Base-by-base conservation (phyloP, 345 rosid species). In the Murraya koenigii region DNA sequence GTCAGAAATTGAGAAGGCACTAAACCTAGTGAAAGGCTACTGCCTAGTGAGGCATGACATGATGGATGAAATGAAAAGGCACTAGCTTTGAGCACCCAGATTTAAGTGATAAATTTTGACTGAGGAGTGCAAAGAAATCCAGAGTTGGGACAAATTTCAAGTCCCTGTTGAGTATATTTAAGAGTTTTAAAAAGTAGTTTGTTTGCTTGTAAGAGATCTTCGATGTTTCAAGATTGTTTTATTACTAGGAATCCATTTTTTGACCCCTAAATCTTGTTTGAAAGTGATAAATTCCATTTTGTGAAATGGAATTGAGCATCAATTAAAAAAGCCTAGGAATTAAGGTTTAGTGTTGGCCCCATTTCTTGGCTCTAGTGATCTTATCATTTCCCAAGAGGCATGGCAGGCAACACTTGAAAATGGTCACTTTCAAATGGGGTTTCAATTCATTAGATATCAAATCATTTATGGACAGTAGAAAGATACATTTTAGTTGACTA, bases 171-270 rank as follows among this genome's bases (percentile, higher is more conserved):
- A 64, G 39, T 30, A 32, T 7, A 17, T 7, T 6, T 52, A 3
- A 36, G 39, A 32, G 23, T 11, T 70, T 70, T 28, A 6, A 22
- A 75, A 76, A 65, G 79, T 54, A 60, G 33, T 32, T 80, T 55
- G 60, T 23, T 32, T 65, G 19, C 49, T 38, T 35, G 22, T 56
- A 15, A 4, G 5, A 30, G 1, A 10, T 1, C 20, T 15, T 22
- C 5, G 23, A 33, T 7, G 32, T n/a, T 35, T 35, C 32, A 41
- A 38, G 30, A n/a, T 23, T 41, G 33, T 22, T 67, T 59, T 17
- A 23, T n/a, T 33, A 72, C 63, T n/a, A 72, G 60, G 63, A 67
- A 67, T 67, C 54, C 20, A 66, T 38, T 41, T 41, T 66, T 35
- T 35, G 44, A 8, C n/a, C 17, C 11, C 7, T 19, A 23, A 39